Base-by-base conservation (phyloP, 768 basidiomycete genomes). In the Lactarius hatsudake region DNA sequence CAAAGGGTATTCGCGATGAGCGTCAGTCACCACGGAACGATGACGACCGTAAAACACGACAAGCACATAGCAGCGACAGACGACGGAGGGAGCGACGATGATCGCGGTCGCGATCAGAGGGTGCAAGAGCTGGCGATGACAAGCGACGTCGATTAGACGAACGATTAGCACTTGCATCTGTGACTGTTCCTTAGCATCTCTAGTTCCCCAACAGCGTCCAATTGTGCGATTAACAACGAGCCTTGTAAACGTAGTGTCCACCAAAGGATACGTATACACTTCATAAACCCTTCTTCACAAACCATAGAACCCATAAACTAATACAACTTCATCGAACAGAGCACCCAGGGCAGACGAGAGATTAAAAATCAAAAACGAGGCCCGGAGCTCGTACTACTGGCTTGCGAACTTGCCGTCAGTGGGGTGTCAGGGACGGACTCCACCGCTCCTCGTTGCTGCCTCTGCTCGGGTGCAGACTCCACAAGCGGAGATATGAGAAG, bases 71-170 rank as follows among this genome's bases (percentile, higher is more conserved):
- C 48, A 55, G 58, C 53, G 63, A 67, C 30, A 48, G 64, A 51
- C 42, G 66, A 8, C 26, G 71, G 58, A 55, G 72, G 15, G 74
- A 75, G 38, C 38, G 38, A 40, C 15, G 38, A 40, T 5, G 57
- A 20, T 72, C 74, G 32, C 65, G 75, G 40, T 73, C 73, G 51
- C 75, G 75, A 56, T 78, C 76, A 12, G 62, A 68, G 20, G 63
- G 62, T 8, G 30, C 51, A 18, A 74, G 76, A 26, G 55, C 63
- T 26, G 72, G 72, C 28, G 70, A 71, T 42, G 76, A 74, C 26
- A 40, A 40, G 15, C 75, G 78, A 59, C 72, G 78, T 45, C 70
- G 79, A 42, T 48, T 48, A n/a, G 5, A 23, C 12, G n/a, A 51
- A 51, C 23, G 13, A 23, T 23, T 12, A 23, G 48, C n/a, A 13